A percentile compares a stretch with the other conserved stretches of the same genome.
Conservation (phyloP, 2,329 filamentous ascomycete species). For the Aspergillus fumigatus region DNA sequence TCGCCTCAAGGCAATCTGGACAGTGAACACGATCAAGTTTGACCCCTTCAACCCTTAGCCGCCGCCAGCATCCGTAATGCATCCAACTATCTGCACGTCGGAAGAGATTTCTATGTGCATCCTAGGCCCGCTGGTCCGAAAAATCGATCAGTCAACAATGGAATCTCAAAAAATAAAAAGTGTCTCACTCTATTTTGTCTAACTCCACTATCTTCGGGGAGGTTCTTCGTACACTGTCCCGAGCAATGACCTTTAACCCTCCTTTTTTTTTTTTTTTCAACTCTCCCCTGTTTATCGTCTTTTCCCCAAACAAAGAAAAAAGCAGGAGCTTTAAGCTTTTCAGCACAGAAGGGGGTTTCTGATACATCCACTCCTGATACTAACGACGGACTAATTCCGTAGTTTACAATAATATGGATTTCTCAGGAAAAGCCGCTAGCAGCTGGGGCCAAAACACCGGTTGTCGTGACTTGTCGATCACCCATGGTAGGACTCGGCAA, state of each 20-base stretch:
- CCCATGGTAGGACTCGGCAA: slow-evolving; percentile 13
- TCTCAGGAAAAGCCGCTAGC: slow-evolving; percentile 1
- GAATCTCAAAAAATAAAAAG: background rate
- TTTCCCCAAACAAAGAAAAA: background rate
- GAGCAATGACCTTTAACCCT: background rate
- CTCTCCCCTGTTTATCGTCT: background rate
- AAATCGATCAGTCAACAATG: background rate
- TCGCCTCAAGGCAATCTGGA: background rate
- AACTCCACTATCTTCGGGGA: background rate
- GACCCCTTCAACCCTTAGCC: background rate
- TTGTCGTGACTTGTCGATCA: slow-evolving; percentile 14
- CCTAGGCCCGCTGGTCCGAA: background rate
- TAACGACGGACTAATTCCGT: background rate
- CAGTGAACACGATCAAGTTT: background rate
- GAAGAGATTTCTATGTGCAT: background rate
- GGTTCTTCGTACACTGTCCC: background rate
- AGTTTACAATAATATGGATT: background rate
- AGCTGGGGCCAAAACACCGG: slow-evolving; percentile 12
- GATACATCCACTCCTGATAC: slow-evolving; percentile 4
- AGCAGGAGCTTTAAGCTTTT: background rate
- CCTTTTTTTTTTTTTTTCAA: no score
- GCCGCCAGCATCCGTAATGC: background rate
- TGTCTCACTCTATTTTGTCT: background rate
- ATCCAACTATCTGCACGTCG: background rate
- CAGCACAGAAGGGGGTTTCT: background rate